phyloP scores from a whole-genome alignment of 345 rosid genomes.

The Chamaenerion angustifolium region DNA sequence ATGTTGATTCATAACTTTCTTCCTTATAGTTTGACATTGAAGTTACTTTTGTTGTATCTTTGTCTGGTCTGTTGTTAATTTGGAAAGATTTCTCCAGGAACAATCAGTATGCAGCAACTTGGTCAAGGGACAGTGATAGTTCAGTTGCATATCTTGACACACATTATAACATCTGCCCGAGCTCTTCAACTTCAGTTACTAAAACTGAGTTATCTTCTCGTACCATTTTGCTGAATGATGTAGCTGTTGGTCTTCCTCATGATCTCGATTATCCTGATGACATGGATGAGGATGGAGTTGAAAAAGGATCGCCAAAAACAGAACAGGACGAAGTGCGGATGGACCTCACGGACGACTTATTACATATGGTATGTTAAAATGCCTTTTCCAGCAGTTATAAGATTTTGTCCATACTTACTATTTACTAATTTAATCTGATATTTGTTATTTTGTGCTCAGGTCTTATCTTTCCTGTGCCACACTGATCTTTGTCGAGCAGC shows the following conservation, averaged over 20 bases:
- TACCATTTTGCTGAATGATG: constrained; percentile 46
- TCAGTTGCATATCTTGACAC: constrained; percentile 4
- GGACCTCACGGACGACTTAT: constrained; percentile 87
- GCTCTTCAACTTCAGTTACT: constrained; percentile 18
- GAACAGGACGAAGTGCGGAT: constrained; percentile 60
- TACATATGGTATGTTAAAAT: constrained; percentile 59
- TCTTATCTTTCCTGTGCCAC: constrained; percentile 78
- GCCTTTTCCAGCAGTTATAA: neutral
- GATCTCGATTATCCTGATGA: constrained; percentile 20
- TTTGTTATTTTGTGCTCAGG: constrained; percentile 26
- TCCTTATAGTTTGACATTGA: neutral
- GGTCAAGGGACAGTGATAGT: constrained; percentile 23
- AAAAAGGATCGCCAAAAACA: constrained; percentile 21
- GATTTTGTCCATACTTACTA: neutral
- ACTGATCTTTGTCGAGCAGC: constrained; percentile 74
- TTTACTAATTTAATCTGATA: neutral
- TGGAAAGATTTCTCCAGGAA: constrained; percentile 19
- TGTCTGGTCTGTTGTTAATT: too few relatives aligned
- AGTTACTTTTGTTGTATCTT: neutral
- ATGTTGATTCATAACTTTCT: too few relatives aligned
- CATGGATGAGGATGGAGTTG: constrained; percentile 33
- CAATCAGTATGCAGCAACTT: constrained; percentile 12
- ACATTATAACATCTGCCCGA: constrained; percentile 18
- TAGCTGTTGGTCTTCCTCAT: constrained; percentile 24
- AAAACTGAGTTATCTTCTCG: constrained; percentile 36